Evolutionary conservation across 495 filamentous ascomycete species (phyloP).

Genomic region (Chaetomidium leptoderma): DNA sequence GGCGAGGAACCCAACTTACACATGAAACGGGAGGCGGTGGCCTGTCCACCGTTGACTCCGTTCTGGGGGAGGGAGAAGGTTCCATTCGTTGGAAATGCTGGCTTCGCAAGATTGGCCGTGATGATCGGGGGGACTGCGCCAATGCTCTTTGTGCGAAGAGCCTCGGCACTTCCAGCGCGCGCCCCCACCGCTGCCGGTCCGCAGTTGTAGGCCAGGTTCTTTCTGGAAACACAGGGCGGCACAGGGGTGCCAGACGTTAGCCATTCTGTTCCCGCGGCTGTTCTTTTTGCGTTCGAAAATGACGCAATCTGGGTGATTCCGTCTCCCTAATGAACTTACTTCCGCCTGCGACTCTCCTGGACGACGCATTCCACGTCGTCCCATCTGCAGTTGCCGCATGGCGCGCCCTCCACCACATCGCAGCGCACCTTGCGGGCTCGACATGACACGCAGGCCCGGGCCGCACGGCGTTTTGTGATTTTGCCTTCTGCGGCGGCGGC

Average conservation of each 20-base stretch:
- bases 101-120: conserved; percentile 15
- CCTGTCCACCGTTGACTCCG: conserved; percentile 6
- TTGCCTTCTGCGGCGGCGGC: conserved; percentile 25
- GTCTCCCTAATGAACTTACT: conserved; percentile 51
- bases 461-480: conserved; percentile 68
- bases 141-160: conserved; percentile 29
- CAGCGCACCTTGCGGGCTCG: conserved; percentile 87
- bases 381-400: conserved; percentile 84
- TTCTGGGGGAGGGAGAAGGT: conserved; percentile 13
- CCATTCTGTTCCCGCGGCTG: conserved; percentile 9
- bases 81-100: not conserved
- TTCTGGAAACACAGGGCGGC: conserved; percentile 30
- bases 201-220: conserved; percentile 30
- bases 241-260: conserved; percentile 21
- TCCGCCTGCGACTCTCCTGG: conserved; percentile 85
- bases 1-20: conserved; percentile 9
- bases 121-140: conserved; percentile 9
- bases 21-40: not conserved
- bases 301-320: conserved; percentile 16
- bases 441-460: conserved; percentile 83
- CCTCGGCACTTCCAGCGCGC: conserved; percentile 32
- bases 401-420: conserved; percentile 83
- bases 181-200: conserved; percentile 18
- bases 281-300: conserved; percentile 19
- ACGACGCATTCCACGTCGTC: conserved; percentile 87